phyloP scores from a whole-genome alignment of 306 rosid genomes.

The Begonia fuchsioides region DNA sequence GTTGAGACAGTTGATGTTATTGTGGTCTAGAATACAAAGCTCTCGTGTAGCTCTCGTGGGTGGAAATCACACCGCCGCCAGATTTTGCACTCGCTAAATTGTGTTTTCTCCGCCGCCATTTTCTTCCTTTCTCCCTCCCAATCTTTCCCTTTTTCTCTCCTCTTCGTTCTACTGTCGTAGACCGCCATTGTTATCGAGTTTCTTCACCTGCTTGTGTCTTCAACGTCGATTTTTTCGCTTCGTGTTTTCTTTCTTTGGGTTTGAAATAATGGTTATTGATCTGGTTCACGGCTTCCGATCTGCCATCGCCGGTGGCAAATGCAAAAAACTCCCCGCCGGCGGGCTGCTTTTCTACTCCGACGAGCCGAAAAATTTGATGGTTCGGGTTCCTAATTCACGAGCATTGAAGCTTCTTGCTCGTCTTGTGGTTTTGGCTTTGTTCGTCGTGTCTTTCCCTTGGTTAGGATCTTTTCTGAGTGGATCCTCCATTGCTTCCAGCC shows the following conservation, averaged over 20 bases:
- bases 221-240: neutral
- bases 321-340: slow-evolving; percentile 4
- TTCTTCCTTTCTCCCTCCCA: slow-evolving; percentile 3
- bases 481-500: slow-evolving; percentile 7
- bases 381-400: slow-evolving; percentile 16
- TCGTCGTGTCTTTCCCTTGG: slow-evolving; percentile 15
- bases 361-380: slow-evolving; percentile 7
- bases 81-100: slow-evolving; percentile 46
- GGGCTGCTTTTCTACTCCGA: neutral
- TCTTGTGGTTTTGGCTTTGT: slow-evolving; percentile 16
- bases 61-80: slow-evolving; percentile 51
- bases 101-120: neutral
- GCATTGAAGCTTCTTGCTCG: slow-evolving; percentile 15
- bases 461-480: slow-evolving; percentile 8
- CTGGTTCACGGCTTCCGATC: slow-evolving; percentile 15
- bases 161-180: neutral
- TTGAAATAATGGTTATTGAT: slow-evolving; percentile 17
- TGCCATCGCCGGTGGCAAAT: slow-evolving; percentile 3
- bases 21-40: slow-evolving; percentile 33
- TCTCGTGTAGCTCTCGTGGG: slow-evolving; percentile 42
- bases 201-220: neutral
- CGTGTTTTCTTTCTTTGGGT: no score
- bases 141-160: slow-evolving; percentile 1
- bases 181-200: neutral
- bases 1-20: slow-evolving; percentile 21